phyloP scores from a whole-genome alignment of 768 basidiomycete species.

The Phylloporus arenicola region DNA sequence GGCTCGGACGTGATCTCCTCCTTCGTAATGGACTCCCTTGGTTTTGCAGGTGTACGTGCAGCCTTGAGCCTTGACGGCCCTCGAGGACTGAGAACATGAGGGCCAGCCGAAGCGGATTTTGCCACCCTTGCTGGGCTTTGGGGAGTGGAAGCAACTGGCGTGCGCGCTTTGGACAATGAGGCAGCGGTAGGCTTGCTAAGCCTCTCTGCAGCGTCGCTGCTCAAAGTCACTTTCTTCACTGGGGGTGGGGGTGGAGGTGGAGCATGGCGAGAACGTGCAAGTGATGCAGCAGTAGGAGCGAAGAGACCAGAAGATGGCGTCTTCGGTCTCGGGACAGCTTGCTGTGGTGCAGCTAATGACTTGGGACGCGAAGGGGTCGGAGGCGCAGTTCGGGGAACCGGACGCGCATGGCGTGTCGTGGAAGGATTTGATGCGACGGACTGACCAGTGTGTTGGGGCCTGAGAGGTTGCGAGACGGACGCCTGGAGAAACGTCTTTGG shows the following conservation, averaged over 20 bases:
- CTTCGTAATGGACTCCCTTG: slow-evolving; percentile 19
- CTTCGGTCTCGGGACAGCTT: slow-evolving; percentile 40
- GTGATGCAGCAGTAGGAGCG: slow-evolving; percentile 79
- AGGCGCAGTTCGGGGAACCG: slow-evolving; percentile 27
- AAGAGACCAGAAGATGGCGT: slow-evolving; percentile 65
- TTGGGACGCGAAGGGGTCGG: slow-evolving; percentile 34
- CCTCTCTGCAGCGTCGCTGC: slow-evolving; percentile 53
- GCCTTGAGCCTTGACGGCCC: slow-evolving; percentile 26
- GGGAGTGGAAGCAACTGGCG: slow-evolving; percentile 16
- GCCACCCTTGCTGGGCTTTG: slow-evolving; percentile 23
- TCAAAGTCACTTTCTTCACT: slow-evolving; percentile 49
- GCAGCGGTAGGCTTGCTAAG: slow-evolving; percentile 82
- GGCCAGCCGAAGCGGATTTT: slow-evolving; percentile 27
- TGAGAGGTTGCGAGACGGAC: slow-evolving; percentile 34
- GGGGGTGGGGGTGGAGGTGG: slow-evolving; percentile 43
- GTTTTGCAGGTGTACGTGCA: slow-evolving; percentile 23
- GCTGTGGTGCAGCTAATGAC: slow-evolving; percentile 26
- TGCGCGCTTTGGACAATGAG: slow-evolving; percentile 57
- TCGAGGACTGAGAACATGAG: slow-evolving; percentile 24
- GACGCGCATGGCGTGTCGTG: slow-evolving; percentile 22
- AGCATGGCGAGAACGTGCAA: slow-evolving; percentile 61
- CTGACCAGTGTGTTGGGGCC: slow-evolving; percentile 39
- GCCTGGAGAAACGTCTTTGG: slow-evolving; percentile 30
- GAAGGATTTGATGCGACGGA: slow-evolving; percentile 33
- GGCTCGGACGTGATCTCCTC: slow-evolving; percentile 14